Conservation (phyloP, 768 basidiomycete genomes). For the Boletus fagicola region DNA sequence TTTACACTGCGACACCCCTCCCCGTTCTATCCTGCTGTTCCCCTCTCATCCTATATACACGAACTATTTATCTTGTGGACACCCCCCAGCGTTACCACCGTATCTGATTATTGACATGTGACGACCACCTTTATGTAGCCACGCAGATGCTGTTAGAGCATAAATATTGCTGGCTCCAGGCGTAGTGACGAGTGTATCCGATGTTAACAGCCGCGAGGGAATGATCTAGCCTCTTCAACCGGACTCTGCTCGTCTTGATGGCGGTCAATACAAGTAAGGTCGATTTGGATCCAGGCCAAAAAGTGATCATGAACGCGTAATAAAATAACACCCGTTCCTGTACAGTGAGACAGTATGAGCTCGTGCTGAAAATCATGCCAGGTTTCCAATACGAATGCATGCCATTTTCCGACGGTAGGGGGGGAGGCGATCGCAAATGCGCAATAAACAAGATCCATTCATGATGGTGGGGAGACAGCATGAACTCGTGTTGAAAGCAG, state of each 20-base stretch:
- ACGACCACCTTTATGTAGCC: background rate
- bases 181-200: background rate
- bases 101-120: background rate
- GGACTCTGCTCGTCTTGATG: background rate
- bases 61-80: constrained; percentile 5
- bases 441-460: background rate
- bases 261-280: background rate
- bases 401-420: too few relatives aligned
- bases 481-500: too few relatives aligned
- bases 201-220: background rate
- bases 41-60: background rate
- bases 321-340: background rate
- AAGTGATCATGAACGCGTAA: background rate
- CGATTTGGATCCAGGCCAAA: background rate
- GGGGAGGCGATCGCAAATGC: background rate
- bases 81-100: constrained; percentile 2
- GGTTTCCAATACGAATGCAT: background rate
- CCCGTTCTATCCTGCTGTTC: constrained; percentile 1
- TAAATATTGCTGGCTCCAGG: background rate
- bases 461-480: background rate
- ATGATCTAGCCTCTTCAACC: background rate
- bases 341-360: background rate
- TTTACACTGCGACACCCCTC: constrained; percentile 19
- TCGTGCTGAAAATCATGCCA: background rate
- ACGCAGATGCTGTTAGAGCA: background rate